Evolutionary conservation across 257 asterid genomes (phyloP), one percentile per base, ranked within the genome.

Genomic region (Galeopsis tetrahit): DNA sequence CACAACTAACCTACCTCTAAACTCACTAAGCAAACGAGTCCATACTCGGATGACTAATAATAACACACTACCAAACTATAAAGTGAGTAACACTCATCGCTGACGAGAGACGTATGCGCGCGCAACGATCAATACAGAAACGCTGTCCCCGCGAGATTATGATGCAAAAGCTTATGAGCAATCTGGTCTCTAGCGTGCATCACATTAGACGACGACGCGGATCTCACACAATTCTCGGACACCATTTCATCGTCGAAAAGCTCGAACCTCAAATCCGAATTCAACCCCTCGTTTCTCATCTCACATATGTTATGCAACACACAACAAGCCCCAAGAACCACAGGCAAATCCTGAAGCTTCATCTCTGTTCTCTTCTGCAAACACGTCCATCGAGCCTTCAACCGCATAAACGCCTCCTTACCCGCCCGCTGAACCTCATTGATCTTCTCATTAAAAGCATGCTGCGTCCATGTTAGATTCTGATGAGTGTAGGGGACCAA

Each of bases 271-370:
- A 85, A 60, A 11, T 90, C 96, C 10, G 76, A 58, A 39, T 71
- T 68, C 71, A 93, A 8, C 42, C 75, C 91, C 35, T 93, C 97
- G 2, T 77, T 72, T 21, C 81, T 79, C 75, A 82, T 85, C 83
- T 90, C 98, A 70, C 98, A 93, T 9, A 93, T 77, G 14, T 93
- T 93, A 49, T 93, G 95, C 83, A 93, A 58, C 3, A 89, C 95
- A 67, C 96, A 93, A 53, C 97, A 91, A 1, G 98, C 98, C 2
- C 91, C 95, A 6, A 93, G 87, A 1, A 93, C 88, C 32, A 87
- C 81, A 2, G 97, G 98, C 84, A 93, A 63, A 63, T 93, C 97
- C 66, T 83, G 90, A 11, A 89, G 91, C 64, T 93, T 93, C 80
- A 91, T 89, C 78, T 93, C 98, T 0, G 96, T 90, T 36, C 98